phyloP scores from a whole-genome alignment of 1,284 basidiomycete species.

The Clitocybe nebularis region DNA sequence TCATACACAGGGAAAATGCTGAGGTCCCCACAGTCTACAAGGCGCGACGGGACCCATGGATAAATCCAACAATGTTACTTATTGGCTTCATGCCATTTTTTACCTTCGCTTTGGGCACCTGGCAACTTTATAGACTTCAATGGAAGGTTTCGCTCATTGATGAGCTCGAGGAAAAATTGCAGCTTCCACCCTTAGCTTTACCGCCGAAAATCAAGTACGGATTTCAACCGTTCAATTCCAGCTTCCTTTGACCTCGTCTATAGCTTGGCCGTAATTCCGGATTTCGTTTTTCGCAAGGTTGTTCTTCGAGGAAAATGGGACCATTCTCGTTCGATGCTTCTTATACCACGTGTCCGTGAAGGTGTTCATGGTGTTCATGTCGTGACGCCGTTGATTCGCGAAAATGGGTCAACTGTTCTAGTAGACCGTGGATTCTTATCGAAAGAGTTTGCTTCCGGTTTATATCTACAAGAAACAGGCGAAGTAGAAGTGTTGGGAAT shows the following conservation, averaged over 20 bases:
- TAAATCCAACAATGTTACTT: conserved; percentile 74
- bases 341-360: conserved; percentile 86
- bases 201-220: conserved; percentile 87
- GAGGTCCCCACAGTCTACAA: conserved; percentile 47
- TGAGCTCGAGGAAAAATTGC: conserved; percentile 89
- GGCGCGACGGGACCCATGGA: conserved; percentile 51
- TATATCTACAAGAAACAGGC: conserved; percentile 37
- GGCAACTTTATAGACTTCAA: conserved; percentile 88
- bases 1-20: conserved; percentile 14
- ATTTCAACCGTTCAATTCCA: conserved; percentile 17
- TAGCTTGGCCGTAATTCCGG: conserved; percentile 71
- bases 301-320: conserved; percentile 76
- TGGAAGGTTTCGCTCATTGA: conserved; percentile 97
- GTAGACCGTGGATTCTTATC: conserved; percentile 92
- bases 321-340: conserved; percentile 71
- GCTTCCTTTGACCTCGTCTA: conserved; percentile 15
- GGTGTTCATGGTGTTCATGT: conserved; percentile 87
- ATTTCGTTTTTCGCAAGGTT: conserved; percentile 87
- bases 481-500: conserved; percentile 72
- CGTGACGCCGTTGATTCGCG: conserved; percentile 78
- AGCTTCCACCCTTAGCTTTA: conserved; percentile 74
- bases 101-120: conserved; percentile 89
- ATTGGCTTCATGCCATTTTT: conserved; percentile 88
- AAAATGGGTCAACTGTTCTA: conserved; percentile 75
- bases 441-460: conserved; percentile 47